Evolutionary conservation across 176 grass and related monocot genomes (phyloP), one percentile per base, ranked within the genome.

Genomic region (Pharus latifolius): DNA sequence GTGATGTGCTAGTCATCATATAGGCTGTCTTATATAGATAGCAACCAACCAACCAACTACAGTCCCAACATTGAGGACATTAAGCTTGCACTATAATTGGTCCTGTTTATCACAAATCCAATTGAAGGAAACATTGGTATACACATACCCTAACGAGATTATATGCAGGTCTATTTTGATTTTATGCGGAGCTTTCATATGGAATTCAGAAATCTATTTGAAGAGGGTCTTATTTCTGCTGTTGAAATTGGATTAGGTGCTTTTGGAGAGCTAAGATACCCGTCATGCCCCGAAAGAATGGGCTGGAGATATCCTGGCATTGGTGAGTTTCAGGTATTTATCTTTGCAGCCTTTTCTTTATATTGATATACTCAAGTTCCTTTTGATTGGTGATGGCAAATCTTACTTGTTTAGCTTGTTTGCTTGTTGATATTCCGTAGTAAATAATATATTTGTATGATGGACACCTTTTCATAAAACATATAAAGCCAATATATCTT

Each of bases 171-270:
- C 30, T 90, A 80, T 82, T 97, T 92, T 90, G 93, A 97, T 85
- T 97, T 97, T 51, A 97, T 92, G 93, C 92, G 93, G 87, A 97
- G 86, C 75, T 92, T 97, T 54, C 83, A 83, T 58, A 90, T 81
- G 73, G 93, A 97, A 81, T 97, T 97, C 77, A 76, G 84, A 85
- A 83, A 71, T 58, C 38, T 97, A 42, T 85, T 88, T 34, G 74
- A 97, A 53, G 86, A 88, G 65, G 83, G 89, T 31, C 67, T 89
- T 46, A 90, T 97, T 87, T 83, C 77, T 80, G 56, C 85, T 70
- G 62, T 97, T 53, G 93, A 97, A 80, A 87, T 97, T 71, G 89
- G 93, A 64, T 68, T 97, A 47, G 93, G 93, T 85, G 73, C 74
- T 89, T 92, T 77, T 46, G 93, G 93, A 52, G 93, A 92, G 72